A percentile compares a stretch with the other conserved stretches of the same genome.
Evolutionary conservation across 495 filamentous ascomycete genomes (phyloP).

Genomic region (Cairneyella variabilis): DNA sequence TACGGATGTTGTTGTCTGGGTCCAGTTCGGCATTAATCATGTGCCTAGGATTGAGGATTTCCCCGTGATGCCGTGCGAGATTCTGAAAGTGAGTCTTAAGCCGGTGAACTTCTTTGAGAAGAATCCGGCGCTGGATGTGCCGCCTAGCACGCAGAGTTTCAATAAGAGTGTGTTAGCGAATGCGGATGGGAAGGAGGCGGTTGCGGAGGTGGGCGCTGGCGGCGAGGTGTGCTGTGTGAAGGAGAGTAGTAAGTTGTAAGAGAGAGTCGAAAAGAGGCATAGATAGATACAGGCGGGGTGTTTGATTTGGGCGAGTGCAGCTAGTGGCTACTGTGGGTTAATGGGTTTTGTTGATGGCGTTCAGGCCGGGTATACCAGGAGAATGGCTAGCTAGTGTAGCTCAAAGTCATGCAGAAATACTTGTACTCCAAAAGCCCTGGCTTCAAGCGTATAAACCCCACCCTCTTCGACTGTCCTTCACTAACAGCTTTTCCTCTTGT

Average conservation of each 20-base stretch:
- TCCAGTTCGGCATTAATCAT: constrained; percentile 61
- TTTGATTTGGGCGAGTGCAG: no score
- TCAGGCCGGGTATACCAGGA: constrained; percentile 13
- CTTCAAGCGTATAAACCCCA: no score
- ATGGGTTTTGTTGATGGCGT: constrained; percentile 6
- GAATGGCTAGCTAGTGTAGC: constrained; percentile 25
- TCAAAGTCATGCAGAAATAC: constrained; percentile 26
- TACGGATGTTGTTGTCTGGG: constrained; percentile 55
- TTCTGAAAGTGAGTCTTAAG: constrained; percentile 57
- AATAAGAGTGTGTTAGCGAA: constrained; percentile 43
- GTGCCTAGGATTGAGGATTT: constrained; percentile 58
- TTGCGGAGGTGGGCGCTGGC: constrained; percentile 25
- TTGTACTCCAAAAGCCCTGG: constrained; percentile 21
- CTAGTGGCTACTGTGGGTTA: background rate
- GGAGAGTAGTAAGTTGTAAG: constrained; percentile 21
- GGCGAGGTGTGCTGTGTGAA: constrained; percentile 38
- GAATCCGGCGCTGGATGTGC: constrained; percentile 76
- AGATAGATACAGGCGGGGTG: background rate
- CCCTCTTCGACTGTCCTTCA: no score
- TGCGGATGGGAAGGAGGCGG: constrained; percentile 28
- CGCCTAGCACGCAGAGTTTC: constrained; percentile 49
- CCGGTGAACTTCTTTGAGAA: constrained; percentile 73
- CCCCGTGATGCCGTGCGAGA: constrained; percentile 67
- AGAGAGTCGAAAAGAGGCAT: background rate
- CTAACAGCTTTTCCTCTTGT: no score